Percentiles rank a stretch among this genome's conserved stretches.
Conservation (phyloP, 2,329 filamentous ascomycete species). For the Fusarium oligoseptatum region DNA sequence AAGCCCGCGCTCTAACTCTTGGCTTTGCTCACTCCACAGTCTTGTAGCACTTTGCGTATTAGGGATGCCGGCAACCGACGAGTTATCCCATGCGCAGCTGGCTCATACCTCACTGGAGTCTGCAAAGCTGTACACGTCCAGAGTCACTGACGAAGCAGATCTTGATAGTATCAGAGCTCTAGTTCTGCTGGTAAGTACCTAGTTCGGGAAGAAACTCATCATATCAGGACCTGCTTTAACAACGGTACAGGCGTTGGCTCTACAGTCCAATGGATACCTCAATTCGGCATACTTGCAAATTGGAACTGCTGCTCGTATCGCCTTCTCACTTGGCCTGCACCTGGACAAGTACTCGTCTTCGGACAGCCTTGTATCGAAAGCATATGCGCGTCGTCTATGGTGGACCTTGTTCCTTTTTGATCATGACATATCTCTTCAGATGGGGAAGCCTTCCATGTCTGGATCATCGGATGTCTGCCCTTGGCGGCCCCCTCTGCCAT, state of each 20-base stretch:
- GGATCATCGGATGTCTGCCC: background rate
- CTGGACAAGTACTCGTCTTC: background rate
- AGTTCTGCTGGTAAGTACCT: background rate
- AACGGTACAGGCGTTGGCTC: background rate
- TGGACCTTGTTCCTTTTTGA: background rate
- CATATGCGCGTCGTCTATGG: background rate
- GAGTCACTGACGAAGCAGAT: background rate
- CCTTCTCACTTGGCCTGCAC: background rate
- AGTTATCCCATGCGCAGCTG: background rate
- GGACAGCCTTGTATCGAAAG: background rate
- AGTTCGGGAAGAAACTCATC: too few relatives aligned
- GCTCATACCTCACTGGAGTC: background rate
- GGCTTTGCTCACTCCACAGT: background rate
- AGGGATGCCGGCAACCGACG: background rate
- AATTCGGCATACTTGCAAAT: background rate
- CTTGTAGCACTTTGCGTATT: background rate
- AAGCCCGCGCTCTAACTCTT: accelerated
- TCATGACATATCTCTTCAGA: background rate
- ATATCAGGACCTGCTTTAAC: background rate
- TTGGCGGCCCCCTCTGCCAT: background rate
- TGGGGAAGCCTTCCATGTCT: background rate
- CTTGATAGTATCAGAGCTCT: background rate
- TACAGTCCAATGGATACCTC: background rate
- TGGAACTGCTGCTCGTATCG: background rate
- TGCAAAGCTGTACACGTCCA: background rate